Conservation (phyloP, 129 eudicot species). For the Tagetes erecta region DNA sequence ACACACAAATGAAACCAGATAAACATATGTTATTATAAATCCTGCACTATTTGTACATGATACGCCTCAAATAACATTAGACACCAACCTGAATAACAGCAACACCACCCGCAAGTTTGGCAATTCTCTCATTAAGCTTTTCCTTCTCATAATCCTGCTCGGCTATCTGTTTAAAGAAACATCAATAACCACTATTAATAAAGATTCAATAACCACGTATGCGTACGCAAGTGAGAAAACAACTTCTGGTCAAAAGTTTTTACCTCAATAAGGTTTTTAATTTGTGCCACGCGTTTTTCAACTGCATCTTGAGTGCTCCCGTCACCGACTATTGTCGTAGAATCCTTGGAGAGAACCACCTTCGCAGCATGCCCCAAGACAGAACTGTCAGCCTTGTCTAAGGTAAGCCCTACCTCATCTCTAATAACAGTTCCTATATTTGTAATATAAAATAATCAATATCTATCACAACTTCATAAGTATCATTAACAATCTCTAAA, state of each 20-base stretch:
- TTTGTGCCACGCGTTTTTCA: slow-evolving; percentile 67
- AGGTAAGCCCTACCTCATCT: slow-evolving; percentile 69
- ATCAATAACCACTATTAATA: too few relatives aligned
- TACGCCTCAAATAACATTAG: not conserved
- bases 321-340: slow-evolving; percentile 81
- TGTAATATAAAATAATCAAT: not conserved
- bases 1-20: too few relatives aligned
- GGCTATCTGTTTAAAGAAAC: slow-evolving; percentile 42
- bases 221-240: not conserved
- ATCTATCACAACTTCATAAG: not conserved
- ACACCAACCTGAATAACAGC: slow-evolving; percentile 74
- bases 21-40: too few relatives aligned
- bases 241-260: not conserved
- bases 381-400: slow-evolving; percentile 68
- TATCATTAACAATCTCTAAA: not conserved
- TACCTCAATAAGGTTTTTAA: slow-evolving; percentile 79
- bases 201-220: not conserved
- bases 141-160: slow-evolving; percentile 80
- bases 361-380: slow-evolving; percentile 83
- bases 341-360: slow-evolving; percentile 66
- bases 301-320: slow-evolving; percentile 78
- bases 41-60: too few relatives aligned
- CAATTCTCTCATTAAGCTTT: slow-evolving; percentile 78
- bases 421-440: slow-evolving; percentile 72
- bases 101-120: slow-evolving; percentile 81